Evolutionary conservation across 225 moss, liverwort and hornwort species (phyloP), one percentile per base, ranked within the genome.

Genomic region (Ulota crispa): DNA sequence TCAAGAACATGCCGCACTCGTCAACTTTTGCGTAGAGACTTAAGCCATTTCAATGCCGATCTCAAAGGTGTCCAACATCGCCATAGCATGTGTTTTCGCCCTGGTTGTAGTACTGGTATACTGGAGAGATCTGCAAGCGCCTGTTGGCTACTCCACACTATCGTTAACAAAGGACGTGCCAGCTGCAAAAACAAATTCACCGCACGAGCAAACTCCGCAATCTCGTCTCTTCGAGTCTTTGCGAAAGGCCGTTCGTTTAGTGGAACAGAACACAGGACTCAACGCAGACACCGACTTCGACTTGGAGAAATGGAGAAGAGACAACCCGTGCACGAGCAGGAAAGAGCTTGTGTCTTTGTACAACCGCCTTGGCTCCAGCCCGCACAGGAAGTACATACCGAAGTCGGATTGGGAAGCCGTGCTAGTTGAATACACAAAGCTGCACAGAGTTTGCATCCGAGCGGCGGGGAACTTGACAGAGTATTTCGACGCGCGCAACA

Each of bases 311-410:
- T 95, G 94, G 94, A 67, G 73, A 10, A 41, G 34, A 21, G 30
- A 76, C 47, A 90, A 92, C 65, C 81, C 92, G 11, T 95, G 94
- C 83, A 75, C 20, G 65, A 95, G 94, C 56, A 84, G 93, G 60
- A 53, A 54, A 68, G 90, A 91, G 72, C 89, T 95, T 14, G 6
- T 55, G 21, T 57, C 78, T n/a, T 39, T 83, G 43, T 95, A 92
- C 75, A 73, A 59, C 7, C 87, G 88, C 73, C 89, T 91, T 0
- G 83, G 78, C 73, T 26, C 71, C n/a, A 86, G 90, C 27, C 76
- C 84, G 2, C 59, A 64, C 65, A 79, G 85, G 57, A 84, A 70
- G 60, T 3, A 4, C 3, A 3, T 73, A 2, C 53, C 73, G 0
- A 21, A 23, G 20, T 31, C 80, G 16, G 47, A 83, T 15, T 88